Evolutionary conservation across 495 filamentous ascomycete genomes (phyloP), one percentile per base, ranked within the genome.

Genomic region (Oidiodendron maius): DNA sequence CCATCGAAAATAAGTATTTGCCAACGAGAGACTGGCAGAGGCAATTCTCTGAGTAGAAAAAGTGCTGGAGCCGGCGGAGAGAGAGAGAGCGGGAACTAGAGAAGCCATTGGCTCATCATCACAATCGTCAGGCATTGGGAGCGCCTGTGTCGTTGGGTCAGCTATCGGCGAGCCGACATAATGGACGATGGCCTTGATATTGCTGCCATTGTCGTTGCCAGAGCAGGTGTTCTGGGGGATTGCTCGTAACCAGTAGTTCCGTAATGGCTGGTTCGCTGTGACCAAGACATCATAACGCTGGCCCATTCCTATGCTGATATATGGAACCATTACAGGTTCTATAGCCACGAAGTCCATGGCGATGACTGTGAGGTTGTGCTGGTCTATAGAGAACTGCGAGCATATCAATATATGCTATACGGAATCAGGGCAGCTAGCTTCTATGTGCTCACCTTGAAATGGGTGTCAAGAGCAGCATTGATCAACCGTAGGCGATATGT

Each of bases 261-360:
- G 67, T 2, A 51, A 41, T 16, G 62, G n/a, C 53, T 78, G 60
- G 45, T 74, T 67, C 8, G 81, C 83, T 23, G 75, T 74, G 39
- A 88, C 72, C 46, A 84, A 77, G 12, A 87, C 69, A 50, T 87
- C 76, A 60, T 82, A 83, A 25, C 84, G 75, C 64, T 88, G 81
- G 15, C 78, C 84, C 56, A 86, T 86, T 25, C 61, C 80, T 44
- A 88, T 69, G 82, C 16, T 64, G 23, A 64, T 56, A 8, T 86
- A 40, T 28, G 65, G 65, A 17, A 66, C 66, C 9, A 63, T 68
- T 35, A 64, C 61, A 3, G 77, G 64, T 10, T 60, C 53, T 38
- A 80, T 72, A 8, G 77, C 72, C 16, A 76, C 71, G 21, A 71
- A 59, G 50, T 78, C 74, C 20, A 54, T 55, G 6, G 60, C 56